phyloP scores from a whole-genome alignment of 345 rosid genomes.

The Citrus maxima region DNA sequence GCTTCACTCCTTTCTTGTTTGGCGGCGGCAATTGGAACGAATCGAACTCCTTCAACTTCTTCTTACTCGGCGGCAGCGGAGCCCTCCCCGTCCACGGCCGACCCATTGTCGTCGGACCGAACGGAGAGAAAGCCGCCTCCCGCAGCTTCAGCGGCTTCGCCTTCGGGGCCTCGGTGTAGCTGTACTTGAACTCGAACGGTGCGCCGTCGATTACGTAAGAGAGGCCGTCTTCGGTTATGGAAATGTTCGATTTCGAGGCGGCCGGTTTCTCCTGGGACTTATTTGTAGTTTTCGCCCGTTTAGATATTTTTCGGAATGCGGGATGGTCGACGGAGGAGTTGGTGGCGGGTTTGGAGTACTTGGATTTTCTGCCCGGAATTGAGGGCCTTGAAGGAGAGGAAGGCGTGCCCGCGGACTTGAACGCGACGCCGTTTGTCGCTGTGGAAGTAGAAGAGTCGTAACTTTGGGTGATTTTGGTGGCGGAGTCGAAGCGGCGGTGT shows the following conservation, averaged over 20 bases:
- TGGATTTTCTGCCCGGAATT: slow-evolving; percentile 75
- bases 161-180: slow-evolving; percentile 92
- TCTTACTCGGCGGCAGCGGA: slow-evolving; percentile 72
- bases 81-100: slow-evolving; percentile 98
- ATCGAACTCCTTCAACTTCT: slow-evolving; percentile 80
- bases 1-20: slow-evolving; percentile 81
- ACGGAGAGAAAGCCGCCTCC: slow-evolving; percentile 79
- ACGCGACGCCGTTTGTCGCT: slow-evolving; percentile 17
- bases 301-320: slow-evolving; percentile 33
- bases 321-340: slow-evolving; percentile 38
- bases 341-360: slow-evolving; percentile 75
- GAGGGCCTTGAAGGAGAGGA: slow-evolving; percentile 73
- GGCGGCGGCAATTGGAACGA: slow-evolving; percentile 75
- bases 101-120: slow-evolving; percentile 74
- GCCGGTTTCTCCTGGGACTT: slow-evolving; percentile 14
- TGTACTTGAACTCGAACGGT: slow-evolving; percentile 92
- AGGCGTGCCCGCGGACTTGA: slow-evolving; percentile 69
- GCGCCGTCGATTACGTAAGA: slow-evolving; percentile 79
- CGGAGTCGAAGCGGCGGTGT: slow-evolving; percentile 59
- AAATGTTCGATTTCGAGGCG: slow-evolving; percentile 38
- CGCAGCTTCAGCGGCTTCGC: slow-evolving; percentile 69
- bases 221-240: slow-evolving; percentile 61
- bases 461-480: slow-evolving; percentile 37
- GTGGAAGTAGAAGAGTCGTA: slow-evolving; percentile 17
- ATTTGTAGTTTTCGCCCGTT: slow-evolving; percentile 22